Evolutionary conservation across 768 basidiomycete species (phyloP).

Genomic region (Amanita rimosa): DNA sequence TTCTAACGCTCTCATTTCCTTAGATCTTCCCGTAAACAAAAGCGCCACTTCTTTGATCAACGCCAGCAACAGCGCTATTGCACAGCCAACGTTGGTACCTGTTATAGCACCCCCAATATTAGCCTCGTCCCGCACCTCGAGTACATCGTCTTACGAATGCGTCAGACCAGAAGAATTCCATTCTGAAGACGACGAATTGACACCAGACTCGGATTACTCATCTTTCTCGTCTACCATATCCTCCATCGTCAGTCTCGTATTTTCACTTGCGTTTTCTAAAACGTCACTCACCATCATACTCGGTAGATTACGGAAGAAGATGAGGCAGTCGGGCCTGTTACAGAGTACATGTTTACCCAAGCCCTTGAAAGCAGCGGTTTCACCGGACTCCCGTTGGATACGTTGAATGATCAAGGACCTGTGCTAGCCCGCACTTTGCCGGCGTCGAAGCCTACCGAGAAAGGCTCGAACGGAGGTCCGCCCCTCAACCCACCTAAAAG

Average conservation of each 20-base stretch:
- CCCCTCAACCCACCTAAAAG: conserved; percentile 2
- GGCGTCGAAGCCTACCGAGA: not conserved
- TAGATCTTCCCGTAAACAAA: not conserved
- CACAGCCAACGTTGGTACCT: not conserved
- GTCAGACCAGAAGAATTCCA: conserved; percentile 7
- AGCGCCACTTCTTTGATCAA: not conserved
- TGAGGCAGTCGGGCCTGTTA: conserved; percentile 2
- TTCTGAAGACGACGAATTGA: conserved; percentile 4
- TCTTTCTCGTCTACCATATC: conserved; percentile 7
- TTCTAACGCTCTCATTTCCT: conserved; percentile 1
- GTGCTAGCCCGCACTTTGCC: not conserved
- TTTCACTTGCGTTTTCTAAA: not conserved
- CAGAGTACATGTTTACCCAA: conserved; percentile 6
- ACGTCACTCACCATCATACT: not conserved
- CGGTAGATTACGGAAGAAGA: conserved; percentile 6
- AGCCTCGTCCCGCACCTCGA: not conserved
- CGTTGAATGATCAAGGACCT: not conserved
- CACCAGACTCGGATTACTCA: conserved; percentile 4
- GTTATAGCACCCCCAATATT: conserved; percentile 1
- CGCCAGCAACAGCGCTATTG: not conserved
- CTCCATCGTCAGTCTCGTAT: not conserved
- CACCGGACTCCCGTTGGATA: not conserved
- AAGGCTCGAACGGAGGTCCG: not conserved
- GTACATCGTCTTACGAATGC: conserved; percentile 6
- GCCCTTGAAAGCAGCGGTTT: conserved; percentile 2